These are phyloP conservation scores for Rhizopogon hawkerae DNA, from an alignment of 1,284 basidiomycete genomes.

Conservation along the genomic window DNA sequence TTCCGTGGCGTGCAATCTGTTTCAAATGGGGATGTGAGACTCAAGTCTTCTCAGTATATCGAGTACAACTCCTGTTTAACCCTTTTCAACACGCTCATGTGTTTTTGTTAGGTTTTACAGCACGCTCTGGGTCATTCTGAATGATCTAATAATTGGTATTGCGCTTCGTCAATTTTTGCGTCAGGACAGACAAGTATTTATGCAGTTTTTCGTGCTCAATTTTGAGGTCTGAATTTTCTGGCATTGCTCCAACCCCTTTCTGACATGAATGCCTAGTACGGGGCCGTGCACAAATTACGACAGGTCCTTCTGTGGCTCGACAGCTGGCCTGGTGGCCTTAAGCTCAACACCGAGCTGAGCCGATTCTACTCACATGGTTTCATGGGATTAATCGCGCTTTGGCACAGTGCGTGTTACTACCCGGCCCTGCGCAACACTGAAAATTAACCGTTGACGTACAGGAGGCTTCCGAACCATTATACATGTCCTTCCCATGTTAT, in stretches of 20 bases:
- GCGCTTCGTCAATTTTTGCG: slow-evolving; percentile 62
- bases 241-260: slow-evolving; percentile 2
- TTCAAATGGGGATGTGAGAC: slow-evolving; percentile 7
- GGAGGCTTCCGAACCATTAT: slow-evolving; percentile 32
- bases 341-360: slow-evolving; percentile 91
- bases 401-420: slow-evolving; percentile 49
- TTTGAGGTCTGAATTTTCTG: slow-evolving; percentile 32
- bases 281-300: slow-evolving; percentile 44
- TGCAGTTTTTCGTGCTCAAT: slow-evolving; percentile 29
- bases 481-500: slow-evolving; percentile 38
- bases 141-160: slow-evolving; percentile 79
- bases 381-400: slow-evolving; percentile 51
- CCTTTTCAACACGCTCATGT: slow-evolving; percentile 1
- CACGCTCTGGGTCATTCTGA: slow-evolving; percentile 82
- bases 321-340: slow-evolving; percentile 92
- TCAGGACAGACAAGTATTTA: slow-evolving; percentile 48
- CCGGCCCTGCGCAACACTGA: not conserved
- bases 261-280: slow-evolving; percentile 24
- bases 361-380: slow-evolving; percentile 73
- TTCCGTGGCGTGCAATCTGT: slow-evolving; percentile 27
- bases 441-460: slow-evolving; percentile 1
- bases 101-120: slow-evolving; percentile 70
- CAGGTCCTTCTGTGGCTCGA: slow-evolving; percentile 75
- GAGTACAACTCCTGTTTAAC: slow-evolving; percentile 33
- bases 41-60: slow-evolving; percentile 43